Percentiles rank a stretch among this genome's conserved stretches.
Evolutionary conservation across 768 basidiomycete genomes (phyloP).

Genomic region (Amylocystis lapponica): DNA sequence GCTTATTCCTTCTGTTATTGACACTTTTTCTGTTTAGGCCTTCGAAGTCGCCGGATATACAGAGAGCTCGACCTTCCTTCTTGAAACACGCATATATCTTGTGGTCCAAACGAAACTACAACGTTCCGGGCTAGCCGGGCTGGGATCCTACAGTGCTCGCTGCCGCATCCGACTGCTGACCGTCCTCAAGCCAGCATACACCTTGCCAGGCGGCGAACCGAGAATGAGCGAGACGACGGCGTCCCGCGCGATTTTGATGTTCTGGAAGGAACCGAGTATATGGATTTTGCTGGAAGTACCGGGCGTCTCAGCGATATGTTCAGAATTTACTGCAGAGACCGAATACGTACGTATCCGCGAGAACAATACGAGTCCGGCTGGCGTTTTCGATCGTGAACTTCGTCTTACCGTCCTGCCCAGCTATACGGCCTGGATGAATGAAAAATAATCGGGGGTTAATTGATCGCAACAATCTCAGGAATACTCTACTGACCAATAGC

Average conservation of each 20-base stretch:
- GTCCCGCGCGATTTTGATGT: conserved; percentile 96
- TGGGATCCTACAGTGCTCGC: conserved; percentile 65
- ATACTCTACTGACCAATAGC: conserved; percentile 69
- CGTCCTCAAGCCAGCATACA: conserved; percentile 85
- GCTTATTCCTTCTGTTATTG: too few relatives aligned
- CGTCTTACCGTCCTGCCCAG: conserved; percentile 97
- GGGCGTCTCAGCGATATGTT: not conserved
- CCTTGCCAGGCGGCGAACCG: conserved; percentile 92
- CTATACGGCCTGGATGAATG: conserved; percentile 72
- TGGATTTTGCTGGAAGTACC: conserved; percentile 76
- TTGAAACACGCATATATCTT: too few relatives aligned
- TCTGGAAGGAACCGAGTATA: conserved; percentile 97
- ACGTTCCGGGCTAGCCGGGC: too few relatives aligned
- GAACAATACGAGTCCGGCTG: conserved; percentile 93
- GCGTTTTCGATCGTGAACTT: conserved; percentile 99
- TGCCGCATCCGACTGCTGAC: conserved; percentile 93
- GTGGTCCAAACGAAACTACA: too few relatives aligned
- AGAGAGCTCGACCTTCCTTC: too few relatives aligned
- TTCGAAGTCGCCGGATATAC: too few relatives aligned
- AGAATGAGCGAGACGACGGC: conserved; percentile 93
- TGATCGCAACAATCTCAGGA: not conserved
- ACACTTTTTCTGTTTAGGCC: too few relatives aligned
- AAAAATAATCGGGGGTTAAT: not conserved
- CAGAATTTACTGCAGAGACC: conserved; percentile 3
- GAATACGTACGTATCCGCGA: conserved; percentile 86